Evolutionary conservation across 768 basidiomycete species (phyloP).

Genomic region (Agrocybe praecox): DNA sequence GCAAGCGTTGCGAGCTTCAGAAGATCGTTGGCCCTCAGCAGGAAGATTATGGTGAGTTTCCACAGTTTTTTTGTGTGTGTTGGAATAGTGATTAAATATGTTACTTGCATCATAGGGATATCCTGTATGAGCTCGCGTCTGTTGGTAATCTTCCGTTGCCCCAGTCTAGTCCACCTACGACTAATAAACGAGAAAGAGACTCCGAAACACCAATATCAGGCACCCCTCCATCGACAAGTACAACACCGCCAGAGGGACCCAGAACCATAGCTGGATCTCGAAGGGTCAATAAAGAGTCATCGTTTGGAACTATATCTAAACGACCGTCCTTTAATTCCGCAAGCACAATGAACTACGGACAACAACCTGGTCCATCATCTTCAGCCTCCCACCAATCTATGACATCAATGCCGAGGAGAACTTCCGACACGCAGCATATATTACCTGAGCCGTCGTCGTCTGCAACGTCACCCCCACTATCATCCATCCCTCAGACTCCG

Average conservation of each 20-base stretch:
- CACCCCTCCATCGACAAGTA: slow-evolving; percentile 6
- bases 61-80: neutral
- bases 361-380: neutral
- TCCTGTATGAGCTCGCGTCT: slow-evolving; percentile 71
- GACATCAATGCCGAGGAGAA: neutral
- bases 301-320: neutral
- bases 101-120: slow-evolving; percentile 51
- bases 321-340: neutral
- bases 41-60: slow-evolving; percentile 46
- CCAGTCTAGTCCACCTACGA: slow-evolving; percentile 47
- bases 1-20: slow-evolving; percentile 45
- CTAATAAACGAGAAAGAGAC: slow-evolving; percentile 66
- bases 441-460: neutral
- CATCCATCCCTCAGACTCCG: neutral
- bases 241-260: slow-evolving; percentile 14
- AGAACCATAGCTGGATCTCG: slow-evolving; percentile 40
- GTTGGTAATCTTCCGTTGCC: slow-evolving; percentile 75
- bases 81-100: neutral
- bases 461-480: neutral
- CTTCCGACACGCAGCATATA: neutral
- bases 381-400: neutral
- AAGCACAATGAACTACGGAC: neutral
- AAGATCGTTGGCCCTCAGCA: slow-evolving; percentile 44
- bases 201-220: slow-evolving; percentile 46
- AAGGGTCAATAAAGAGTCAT: slow-evolving; percentile 22